phyloP scores from a whole-genome alignment of 1,284 basidiomycete species.

The Mycosarcoma maydis region DNA sequence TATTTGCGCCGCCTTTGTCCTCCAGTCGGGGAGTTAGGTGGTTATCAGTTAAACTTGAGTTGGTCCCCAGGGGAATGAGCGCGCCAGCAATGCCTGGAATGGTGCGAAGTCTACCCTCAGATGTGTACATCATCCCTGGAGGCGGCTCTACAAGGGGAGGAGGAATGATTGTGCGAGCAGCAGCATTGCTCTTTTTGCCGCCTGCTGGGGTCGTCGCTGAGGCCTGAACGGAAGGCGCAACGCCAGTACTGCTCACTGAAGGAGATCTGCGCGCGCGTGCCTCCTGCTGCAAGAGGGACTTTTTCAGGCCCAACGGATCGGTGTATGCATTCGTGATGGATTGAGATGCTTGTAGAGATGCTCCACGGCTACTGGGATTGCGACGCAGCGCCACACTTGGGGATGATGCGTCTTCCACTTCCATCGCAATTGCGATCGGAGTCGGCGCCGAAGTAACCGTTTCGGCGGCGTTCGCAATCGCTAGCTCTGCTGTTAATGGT shows the following conservation, averaged over 20 bases:
- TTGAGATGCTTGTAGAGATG: conserved; percentile 38
- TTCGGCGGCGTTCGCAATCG: background rate
- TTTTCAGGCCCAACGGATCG: conserved; percentile 37
- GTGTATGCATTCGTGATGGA: conserved; percentile 38
- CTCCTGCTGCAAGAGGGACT: conserved; percentile 25
- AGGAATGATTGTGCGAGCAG: conserved; percentile 32
- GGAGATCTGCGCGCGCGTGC: conserved; percentile 30
- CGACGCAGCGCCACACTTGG: conserved; percentile 20
- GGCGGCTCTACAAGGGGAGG: conserved; percentile 34
- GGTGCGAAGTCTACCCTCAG: conserved; percentile 32
- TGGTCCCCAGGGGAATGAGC: conserved; percentile 15
- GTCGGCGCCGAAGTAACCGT: background rate
- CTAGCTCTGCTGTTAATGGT: background rate
- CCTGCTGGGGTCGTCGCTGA: conserved; percentile 6
- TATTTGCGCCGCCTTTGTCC: conserved; percentile 73
- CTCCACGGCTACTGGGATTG: conserved; percentile 29
- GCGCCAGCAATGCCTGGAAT: conserved; percentile 45
- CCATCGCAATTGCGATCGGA: background rate
- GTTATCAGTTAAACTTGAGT: conserved; percentile 19
- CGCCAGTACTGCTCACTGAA: conserved; percentile 30
- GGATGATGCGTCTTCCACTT: conserved; percentile 9
- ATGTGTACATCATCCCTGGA: conserved; percentile 31
- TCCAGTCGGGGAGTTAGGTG: conserved; percentile 27
- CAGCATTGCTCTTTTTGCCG: conserved; percentile 20
- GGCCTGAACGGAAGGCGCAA: background rate